Evolutionary conservation across 805 yeast species (phyloP).

Genomic region (Pichia gijzeniarum): DNA sequence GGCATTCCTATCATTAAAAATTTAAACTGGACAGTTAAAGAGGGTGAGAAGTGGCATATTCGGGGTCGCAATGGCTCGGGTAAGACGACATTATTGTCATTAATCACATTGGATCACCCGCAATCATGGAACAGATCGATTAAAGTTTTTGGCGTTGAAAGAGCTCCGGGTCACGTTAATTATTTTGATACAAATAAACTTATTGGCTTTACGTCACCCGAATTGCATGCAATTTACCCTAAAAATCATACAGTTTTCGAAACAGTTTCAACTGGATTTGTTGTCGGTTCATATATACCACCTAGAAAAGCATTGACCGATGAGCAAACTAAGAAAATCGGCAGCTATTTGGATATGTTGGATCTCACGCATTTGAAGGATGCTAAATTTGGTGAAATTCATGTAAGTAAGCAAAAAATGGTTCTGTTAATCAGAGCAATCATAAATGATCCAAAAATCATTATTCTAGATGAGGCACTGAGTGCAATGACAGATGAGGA

Average conservation of each 20-base stretch:
- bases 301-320: constrained; percentile 33
- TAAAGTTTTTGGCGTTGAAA: constrained; percentile 53
- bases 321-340: constrained; percentile 34
- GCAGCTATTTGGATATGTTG: constrained; percentile 42
- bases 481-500: constrained; percentile 77
- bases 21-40: constrained; percentile 57
- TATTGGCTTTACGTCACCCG: constrained; percentile 92
- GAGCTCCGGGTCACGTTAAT: constrained; percentile 68
- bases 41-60: constrained; percentile 83
- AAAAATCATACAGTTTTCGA: constrained; percentile 43
- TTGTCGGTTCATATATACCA: constrained; percentile 58
- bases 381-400: constrained; percentile 43
- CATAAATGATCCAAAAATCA: constrained; percentile 66
- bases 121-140: constrained; percentile 84
- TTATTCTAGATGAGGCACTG: constrained; percentile 87
- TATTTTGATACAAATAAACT: constrained; percentile 70
- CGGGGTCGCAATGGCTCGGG: constrained; percentile 91
- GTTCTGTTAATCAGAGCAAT: constrained; percentile 71
- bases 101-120: constrained; percentile 92
- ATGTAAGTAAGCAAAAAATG: constrained; percentile 72
- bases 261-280: constrained; percentile 66
- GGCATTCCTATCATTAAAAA: constrained; percentile 53
- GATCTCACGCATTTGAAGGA: constrained; percentile 35
- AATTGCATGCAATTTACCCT: constrained; percentile 84
- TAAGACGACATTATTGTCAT: constrained; percentile 77